Percentiles rank a stretch among this genome's conserved stretches.
phyloP scores from a whole-genome alignment of 2,329 filamentous ascomycete genomes.

The Thielaviopsis musarum region DNA sequence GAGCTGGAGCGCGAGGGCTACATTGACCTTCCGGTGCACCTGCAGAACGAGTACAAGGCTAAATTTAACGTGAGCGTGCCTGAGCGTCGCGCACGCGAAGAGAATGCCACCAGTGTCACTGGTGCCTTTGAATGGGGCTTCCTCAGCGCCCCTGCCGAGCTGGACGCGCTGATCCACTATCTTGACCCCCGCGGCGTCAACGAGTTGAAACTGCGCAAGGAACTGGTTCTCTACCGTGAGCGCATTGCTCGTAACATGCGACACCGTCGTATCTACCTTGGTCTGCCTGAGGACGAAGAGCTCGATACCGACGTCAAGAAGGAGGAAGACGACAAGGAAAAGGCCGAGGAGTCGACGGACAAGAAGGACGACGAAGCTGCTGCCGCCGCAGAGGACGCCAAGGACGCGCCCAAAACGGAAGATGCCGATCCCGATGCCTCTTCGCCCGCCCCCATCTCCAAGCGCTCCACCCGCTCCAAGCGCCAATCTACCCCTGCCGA shows the following conservation, averaged over 20 bases:
- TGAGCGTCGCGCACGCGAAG: slow-evolving; percentile 72
- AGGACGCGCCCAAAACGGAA: slow-evolving; percentile 30
- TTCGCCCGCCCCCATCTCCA: slow-evolving; percentile 1
- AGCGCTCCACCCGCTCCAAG: slow-evolving; percentile 3
- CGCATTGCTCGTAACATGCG: slow-evolving; percentile 67
- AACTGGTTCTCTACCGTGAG: slow-evolving; percentile 59
- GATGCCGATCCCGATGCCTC: neutral
- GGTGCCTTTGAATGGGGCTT: slow-evolving; percentile 80
- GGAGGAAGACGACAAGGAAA: neutral
- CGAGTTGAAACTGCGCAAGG: slow-evolving; percentile 75
- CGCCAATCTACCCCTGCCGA: neutral
- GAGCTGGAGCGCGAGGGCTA: slow-evolving; percentile 74
- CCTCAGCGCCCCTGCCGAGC: slow-evolving; percentile 60
- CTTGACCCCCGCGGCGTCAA: slow-evolving; percentile 74
- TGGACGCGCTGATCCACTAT: slow-evolving; percentile 73
- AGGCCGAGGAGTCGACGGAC: neutral
- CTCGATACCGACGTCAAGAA: slow-evolving; percentile 4
- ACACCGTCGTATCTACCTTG: slow-evolving; percentile 57
- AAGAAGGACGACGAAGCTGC: slow-evolving; percentile 20
- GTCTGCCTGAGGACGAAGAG: slow-evolving; percentile 23
- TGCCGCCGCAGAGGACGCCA: slow-evolving; percentile 18
- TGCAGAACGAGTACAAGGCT: slow-evolving; percentile 57
- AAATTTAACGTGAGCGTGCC: slow-evolving; percentile 69
- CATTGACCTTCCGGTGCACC: slow-evolving; percentile 57
- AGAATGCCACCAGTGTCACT: slow-evolving; percentile 63